These are phyloP conservation scores for Exophiala xenobiotica DNA, from an alignment of 2,329 filamentous ascomycete species.

Conservation along the genomic window DNA sequence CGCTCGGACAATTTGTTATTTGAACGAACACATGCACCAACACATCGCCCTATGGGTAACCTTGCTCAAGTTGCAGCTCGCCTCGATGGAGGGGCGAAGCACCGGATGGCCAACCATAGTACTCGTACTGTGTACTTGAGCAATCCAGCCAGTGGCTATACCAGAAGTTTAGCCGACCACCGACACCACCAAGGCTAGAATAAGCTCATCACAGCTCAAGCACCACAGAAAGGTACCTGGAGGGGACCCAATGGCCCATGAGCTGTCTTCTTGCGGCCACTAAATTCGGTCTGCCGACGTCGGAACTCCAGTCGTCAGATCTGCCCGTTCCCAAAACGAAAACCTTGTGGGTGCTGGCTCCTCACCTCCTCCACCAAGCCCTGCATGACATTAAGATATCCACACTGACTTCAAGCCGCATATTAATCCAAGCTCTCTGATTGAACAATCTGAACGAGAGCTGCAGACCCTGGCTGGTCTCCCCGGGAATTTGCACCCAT, in stretches of 20 bases:
- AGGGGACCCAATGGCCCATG: no score
- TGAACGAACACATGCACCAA: background rate
- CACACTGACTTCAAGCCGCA: background rate
- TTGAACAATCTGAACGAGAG: background rate
- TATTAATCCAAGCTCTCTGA: background rate
- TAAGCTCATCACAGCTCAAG: no score
- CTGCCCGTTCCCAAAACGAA: background rate
- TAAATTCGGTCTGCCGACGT: constrained; percentile 5
- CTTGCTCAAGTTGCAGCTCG: no score
- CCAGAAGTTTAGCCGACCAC: background rate
- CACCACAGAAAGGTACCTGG: no score
- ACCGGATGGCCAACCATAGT: background rate
- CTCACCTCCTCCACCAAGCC: background rate
- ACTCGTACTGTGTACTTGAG: background rate
- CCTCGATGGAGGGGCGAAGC: background rate
- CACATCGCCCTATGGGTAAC: no score
- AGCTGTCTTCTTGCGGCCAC: background rate
- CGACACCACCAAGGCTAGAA: no score
- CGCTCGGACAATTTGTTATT: background rate
- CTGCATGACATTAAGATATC: constrained; percentile 2
- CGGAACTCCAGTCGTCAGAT: constrained; percentile 1
- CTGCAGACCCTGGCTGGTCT: background rate
- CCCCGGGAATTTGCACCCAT: background rate
- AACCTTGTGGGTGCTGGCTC: background rate
- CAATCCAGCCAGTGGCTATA: background rate